Base-by-base conservation (phyloP, 495 filamentous ascomycete species). In the Tuber microsphaerosporum region DNA sequence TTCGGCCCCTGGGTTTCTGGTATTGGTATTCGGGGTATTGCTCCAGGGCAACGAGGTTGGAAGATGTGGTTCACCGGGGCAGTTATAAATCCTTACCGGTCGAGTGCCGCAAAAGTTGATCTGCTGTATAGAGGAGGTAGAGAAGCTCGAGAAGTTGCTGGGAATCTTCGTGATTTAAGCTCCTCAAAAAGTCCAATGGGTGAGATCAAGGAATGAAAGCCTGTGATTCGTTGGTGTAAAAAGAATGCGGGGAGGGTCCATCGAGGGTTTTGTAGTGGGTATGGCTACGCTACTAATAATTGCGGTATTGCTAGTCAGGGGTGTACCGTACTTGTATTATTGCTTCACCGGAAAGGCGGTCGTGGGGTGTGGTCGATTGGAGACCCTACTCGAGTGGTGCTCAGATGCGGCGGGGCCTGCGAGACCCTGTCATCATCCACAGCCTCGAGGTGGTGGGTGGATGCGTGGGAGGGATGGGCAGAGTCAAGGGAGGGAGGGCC, bases 231-330 rank as follows among this genome's bases (percentile, higher is more conserved):
- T 26, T 19, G 26, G 26, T 26, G 2, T 71, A 44, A 73, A 72
- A 75, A 78, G 72, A 79, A 75, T 79, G 77, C 61, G 77, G 77
- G 76, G 77, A 72, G 72, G 26, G 51, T 45, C 46, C 76, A 77
- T 79, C 44, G 72, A 79, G 72, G 75, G 78, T 79, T 79, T 79
- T 75, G 76, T 75, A 79, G 70, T 75, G 65, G 73, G 9, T 31
- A 26, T 26, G 10, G 48, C 48, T n/a, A n/a, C 48, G 9, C 6
- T 10, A 43, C 10, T 43, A 41, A 41, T 41, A 41, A 41, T 41
- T 41, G 39, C 42, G 42, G 42, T 71, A 71, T 65, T 41, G 75
- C 71, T 73, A 69, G 72, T 56, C 77, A 72, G 74, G 76, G 76
- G 34, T 65, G 56, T 17, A 31, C 34, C 34, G 56, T 17, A 31